phyloP scores from a whole-genome alignment of 176 grass and related monocot species.

The Thalia dealbata region DNA sequence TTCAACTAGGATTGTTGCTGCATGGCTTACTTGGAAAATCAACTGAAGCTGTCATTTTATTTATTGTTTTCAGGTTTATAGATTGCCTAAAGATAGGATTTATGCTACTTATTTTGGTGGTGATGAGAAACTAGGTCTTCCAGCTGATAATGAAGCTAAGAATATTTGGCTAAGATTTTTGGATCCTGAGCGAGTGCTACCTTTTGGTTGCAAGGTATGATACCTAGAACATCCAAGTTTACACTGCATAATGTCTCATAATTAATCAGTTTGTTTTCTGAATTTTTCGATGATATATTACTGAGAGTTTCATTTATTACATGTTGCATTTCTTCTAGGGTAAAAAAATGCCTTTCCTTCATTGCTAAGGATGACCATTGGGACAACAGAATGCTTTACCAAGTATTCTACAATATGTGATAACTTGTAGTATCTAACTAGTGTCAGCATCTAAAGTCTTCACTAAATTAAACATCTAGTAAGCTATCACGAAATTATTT shows the following conservation, averaged over 20 bases:
- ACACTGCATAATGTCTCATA: background rate
- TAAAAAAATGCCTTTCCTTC: background rate
- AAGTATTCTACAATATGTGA: too few relatives aligned
- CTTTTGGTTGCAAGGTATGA: constrained; percentile 86
- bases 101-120: constrained; percentile 94
- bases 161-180: constrained; percentile 71
- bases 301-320: background rate
- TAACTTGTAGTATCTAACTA: too few relatives aligned
- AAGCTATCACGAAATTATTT: too few relatives aligned
- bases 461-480: too few relatives aligned
- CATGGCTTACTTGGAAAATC: too few relatives aligned
- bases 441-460: too few relatives aligned
- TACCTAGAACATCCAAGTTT: background rate
- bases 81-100: constrained; percentile 75
- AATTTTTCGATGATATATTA: background rate
- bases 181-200: constrained; percentile 50
- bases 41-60: background rate
- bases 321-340: background rate
- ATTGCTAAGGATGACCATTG: too few relatives aligned
- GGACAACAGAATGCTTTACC: too few relatives aligned
- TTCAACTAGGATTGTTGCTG: background rate
- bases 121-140: constrained; percentile 58
- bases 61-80: constrained; percentile 62
- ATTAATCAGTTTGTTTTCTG: background rate
- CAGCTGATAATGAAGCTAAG: constrained; percentile 49